Evolutionary conservation across 2,329 filamentous ascomycete species (phyloP), one percentile per base, ranked within the genome.

Genomic region (Ambrosiella cleistominuta): DNA sequence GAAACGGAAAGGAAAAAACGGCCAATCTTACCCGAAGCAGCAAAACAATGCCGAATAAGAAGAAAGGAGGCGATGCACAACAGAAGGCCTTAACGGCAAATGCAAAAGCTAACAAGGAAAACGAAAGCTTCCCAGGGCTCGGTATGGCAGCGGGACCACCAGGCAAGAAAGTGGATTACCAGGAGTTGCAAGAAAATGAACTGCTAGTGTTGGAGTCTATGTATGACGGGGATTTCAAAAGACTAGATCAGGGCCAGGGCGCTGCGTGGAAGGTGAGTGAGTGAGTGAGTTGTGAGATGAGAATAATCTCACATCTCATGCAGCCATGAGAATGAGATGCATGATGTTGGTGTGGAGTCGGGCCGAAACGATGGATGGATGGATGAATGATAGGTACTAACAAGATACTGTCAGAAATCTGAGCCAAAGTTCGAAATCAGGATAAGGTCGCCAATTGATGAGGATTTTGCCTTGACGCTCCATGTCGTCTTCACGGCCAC

Each of bases 161-260:
- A 53, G 66, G 67, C 49, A 66, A 70, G 55, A 78, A 73, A 64
- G 77, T 77, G 13, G 74, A 89, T 66, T 95, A 96, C 71, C 80
- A 83, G 63, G 85, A 94, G 70, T 81, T 86, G 39, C 93, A 97
- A 71, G 77, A 85, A 65, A 86, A 95, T 67, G 93, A 97, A 72
- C 76, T 95, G 59, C 80, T 93, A 67, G 91, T 83, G 50, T 75
- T 97, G 60, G 78, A 85, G 65, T 86, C 91, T 47, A 94, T 97
- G 54, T 97, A 93, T 67, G 85, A 83, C 63, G 88, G 95, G 61
- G 90, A 96, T 66, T 96, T 88, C 66, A 76, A 85, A 64, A 81
- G 85, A 67, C 79, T 88, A 65, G 80, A 84, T 65, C 78, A 79
- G 55, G 79, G 79, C 60, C 80, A 82, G 61, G 7, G 15, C 12